Evolutionary conservation across 1,284 basidiomycete genomes (phyloP), one percentile per base, ranked within the genome.

Genomic region (Moesziomyces antarcticus): DNA sequence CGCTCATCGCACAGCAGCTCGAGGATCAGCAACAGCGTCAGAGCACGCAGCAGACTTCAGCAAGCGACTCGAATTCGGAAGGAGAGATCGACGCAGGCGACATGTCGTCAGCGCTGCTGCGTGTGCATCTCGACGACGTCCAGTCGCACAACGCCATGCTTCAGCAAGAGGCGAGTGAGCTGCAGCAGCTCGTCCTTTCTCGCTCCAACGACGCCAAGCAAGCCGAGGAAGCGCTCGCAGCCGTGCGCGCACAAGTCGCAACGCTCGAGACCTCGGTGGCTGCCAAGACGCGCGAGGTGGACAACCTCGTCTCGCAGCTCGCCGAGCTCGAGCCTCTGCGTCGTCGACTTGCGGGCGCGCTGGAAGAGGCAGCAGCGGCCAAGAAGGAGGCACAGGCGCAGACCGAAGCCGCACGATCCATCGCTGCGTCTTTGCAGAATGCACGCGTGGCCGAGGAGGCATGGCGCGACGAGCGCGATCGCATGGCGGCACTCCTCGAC

Each of bases 401-500:
- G 20, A n/a, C 48, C 10, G 71, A 73, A 37, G 58, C 71, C 8
- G 47, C 47, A 16, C 57, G 62, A 50, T 47, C 58, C 8, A 33
- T 68, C 33, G 40, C 51, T 3, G 46, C 66, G 4, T 69, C 71
- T 9, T 46, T 73, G 18, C 58, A 59, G 20, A 69, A 69, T n/a
- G 62, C 71, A 7, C 25, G 62, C 1, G 30, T 69, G 4, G 66
- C 71, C 27, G 66, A 73, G 30, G 59, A 65, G 21, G 62, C 66
- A 0, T 62, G 55, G 56, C 35, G 54, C 9, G 71, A 73, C 24
- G 66, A 73, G 27, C 54, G 71, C 40, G 65, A 69, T 48, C 57
- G 56, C 7, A 53, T 69, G 49, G 55, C 71, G 5, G 18, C 54
- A n/a, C 49, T 61, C 9, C 42, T 73, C 14, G 66, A 65, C 48